These are phyloP conservation scores for Picochlorum sp. DNA, from an alignment of 139 green algal genomes.

Conservation along the genomic window DNA sequence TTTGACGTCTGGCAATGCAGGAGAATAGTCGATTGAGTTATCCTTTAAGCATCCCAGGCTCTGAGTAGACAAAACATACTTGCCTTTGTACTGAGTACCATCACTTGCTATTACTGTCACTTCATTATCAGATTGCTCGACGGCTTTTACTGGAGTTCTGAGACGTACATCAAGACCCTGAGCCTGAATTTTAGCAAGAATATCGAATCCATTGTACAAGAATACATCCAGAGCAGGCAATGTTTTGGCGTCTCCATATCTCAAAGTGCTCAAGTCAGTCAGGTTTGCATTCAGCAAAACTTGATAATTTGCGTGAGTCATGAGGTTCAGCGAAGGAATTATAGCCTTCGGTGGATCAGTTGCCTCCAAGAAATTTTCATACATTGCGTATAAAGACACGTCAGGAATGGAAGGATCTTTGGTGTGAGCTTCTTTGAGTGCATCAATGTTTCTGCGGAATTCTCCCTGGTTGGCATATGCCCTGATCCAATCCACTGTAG, in stretches of 20 bases:
- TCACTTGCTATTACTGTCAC: constrained; percentile 7
- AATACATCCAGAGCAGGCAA: constrained; percentile 41
- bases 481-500: not conserved
- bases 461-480: not conserved
- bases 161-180: constrained; percentile 41
- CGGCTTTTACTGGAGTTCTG: constrained; percentile 10
- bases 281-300: constrained; percentile 27
- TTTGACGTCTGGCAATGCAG: constrained; percentile 44
- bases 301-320: constrained; percentile 30
- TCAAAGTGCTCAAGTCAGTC: constrained; percentile 16
- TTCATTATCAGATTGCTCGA: not conserved
- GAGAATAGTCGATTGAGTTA: constrained; percentile 41
- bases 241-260: constrained; percentile 24
- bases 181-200: constrained; percentile 16
- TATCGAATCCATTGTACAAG: constrained; percentile 28
- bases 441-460: not conserved
- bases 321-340: not conserved
- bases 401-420: constrained; percentile 3
- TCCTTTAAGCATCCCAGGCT: constrained; percentile 48
- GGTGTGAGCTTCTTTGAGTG: not conserved
- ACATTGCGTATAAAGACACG: constrained; percentile 7
- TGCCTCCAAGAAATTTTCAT: not conserved
- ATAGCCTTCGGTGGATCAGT: not conserved
- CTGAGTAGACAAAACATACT: constrained; percentile 52
- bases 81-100: constrained; percentile 17